Conservation (phyloP, 2,329 filamentous ascomycete genomes). For the Fulvia fulva region DNA sequence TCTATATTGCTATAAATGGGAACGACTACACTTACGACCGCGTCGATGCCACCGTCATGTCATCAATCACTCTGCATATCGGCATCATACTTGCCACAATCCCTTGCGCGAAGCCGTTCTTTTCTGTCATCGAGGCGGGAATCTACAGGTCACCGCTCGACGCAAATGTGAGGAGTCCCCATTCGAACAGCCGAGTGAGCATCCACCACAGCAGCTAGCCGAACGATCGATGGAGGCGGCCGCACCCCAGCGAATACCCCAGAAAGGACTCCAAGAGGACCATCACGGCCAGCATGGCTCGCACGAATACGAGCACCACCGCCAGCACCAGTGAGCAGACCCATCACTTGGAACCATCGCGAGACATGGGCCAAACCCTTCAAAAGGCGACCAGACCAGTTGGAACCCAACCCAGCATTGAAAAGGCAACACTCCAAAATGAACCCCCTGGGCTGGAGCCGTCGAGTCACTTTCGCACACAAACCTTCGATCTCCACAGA, state of each 20-base stretch:
- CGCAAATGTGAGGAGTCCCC: neutral
- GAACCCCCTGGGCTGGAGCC: neutral
- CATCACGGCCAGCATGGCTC: too few relatives aligned
- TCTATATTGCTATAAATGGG: conserved; percentile 10
- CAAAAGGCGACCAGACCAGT: neutral
- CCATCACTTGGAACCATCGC: conserved; percentile 11
- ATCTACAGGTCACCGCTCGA: conserved; percentile 12
- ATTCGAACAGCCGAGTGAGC: neutral
- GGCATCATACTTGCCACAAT: conserved; percentile 29
- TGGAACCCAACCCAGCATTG: neutral
- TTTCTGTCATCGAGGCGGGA: conserved; percentile 20
- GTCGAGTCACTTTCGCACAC: conserved; percentile 1
- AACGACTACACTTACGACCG: conserved; percentile 18
- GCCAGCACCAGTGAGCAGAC: neutral
- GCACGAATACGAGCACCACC: neutral
- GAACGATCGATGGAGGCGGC: neutral
- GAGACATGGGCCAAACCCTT: conserved; percentile 8
- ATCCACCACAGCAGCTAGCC: neutral
- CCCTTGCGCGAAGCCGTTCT: conserved; percentile 31
- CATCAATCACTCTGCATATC: conserved; percentile 26
- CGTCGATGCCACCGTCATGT: conserved; percentile 21
- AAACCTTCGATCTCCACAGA: neutral
- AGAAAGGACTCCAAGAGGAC: neutral
- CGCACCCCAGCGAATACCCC: neutral
- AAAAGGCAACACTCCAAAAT: neutral